A percentile compares a stretch with the other conserved stretches of the same genome.
Evolutionary conservation across 768 basidiomycete genomes (phyloP).

Genomic region (Paxillus rubicundulus): DNA sequence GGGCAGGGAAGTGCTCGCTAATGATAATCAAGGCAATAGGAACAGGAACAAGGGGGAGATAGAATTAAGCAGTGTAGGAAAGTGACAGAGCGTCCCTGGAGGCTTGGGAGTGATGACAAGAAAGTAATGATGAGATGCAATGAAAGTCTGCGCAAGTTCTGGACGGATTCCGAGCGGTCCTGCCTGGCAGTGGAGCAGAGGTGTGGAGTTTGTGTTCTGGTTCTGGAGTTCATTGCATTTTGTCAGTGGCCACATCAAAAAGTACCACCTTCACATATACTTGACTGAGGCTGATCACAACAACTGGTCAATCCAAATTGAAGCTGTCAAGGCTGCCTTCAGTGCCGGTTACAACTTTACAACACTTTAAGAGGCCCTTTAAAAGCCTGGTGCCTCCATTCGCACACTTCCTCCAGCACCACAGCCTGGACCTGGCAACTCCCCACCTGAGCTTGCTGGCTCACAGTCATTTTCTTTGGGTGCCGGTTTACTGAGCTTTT

Average conservation of each 20-base stretch:
- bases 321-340: neutral
- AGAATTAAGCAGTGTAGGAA: too few relatives aligned
- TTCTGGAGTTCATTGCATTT: too few relatives aligned
- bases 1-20: too few relatives aligned
- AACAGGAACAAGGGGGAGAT: too few relatives aligned
- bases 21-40: too few relatives aligned
- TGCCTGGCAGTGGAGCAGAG: too few relatives aligned
- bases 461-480: neutral
- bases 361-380: neutral
- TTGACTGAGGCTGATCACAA: neutral
- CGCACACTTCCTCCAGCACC: neutral
- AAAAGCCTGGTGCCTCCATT: neutral
- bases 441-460: neutral
- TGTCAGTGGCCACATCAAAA: neutral
- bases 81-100: too few relatives aligned
- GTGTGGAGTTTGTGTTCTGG: too few relatives aligned
- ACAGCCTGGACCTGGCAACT: neutral
- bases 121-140: too few relatives aligned
- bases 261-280: neutral
- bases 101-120: too few relatives aligned
- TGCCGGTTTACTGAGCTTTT: neutral
- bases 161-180: too few relatives aligned
- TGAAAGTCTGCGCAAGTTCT: too few relatives aligned
- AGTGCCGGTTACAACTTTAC: neutral
- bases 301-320: neutral